These are phyloP conservation scores for Physcomitrium patens DNA, from an alignment of 225 moss, liverwort and hornwort species.

Conservation along the genomic window DNA sequence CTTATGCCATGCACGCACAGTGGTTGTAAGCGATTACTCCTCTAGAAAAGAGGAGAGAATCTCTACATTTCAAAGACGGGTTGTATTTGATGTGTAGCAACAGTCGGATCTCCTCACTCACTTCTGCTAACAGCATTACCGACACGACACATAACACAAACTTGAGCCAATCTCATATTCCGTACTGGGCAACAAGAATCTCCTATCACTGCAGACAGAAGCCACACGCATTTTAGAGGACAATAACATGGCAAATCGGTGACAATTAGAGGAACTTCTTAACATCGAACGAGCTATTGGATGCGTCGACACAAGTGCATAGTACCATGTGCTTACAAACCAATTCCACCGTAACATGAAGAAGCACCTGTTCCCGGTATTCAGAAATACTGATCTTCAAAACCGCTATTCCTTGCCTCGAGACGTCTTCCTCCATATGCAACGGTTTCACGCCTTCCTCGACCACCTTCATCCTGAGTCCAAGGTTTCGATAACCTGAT, in stretches of 20 bases:
- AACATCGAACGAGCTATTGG: too few species aligned
- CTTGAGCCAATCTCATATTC: background rate
- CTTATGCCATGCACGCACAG: slow-evolving; percentile 91
- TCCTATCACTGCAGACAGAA: background rate
- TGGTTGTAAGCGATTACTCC: slow-evolving; percentile 93
- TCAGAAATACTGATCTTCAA: slow-evolving; percentile 73
- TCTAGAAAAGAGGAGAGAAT: too few species aligned
- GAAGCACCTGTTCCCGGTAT: slow-evolving; percentile 72
- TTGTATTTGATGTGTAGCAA: slow-evolving; percentile 70
- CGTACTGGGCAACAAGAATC: too few species aligned
- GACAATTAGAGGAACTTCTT: too few species aligned
- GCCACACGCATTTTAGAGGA: too few species aligned
- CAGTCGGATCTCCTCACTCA: slow-evolving; percentile 79
- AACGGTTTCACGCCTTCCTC: slow-evolving; percentile 79
- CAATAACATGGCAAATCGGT: too few species aligned
- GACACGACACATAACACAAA: slow-evolving; percentile 28
- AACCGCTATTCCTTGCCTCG: slow-evolving; percentile 66
- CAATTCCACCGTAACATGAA: background rate
- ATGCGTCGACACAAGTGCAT: background rate
- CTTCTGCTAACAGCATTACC: slow-evolving; percentile 78
- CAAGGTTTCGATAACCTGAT: slow-evolving; percentile 71
- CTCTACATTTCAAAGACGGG: slow-evolving; percentile 52
- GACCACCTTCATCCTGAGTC: slow-evolving; percentile 74
- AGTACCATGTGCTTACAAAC: background rate
- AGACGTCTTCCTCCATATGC: slow-evolving; percentile 65